These are phyloP conservation scores for Pseudogymnoascus sp. DNA, from an alignment of 2,329 filamentous ascomycete genomes.

Conservation along the genomic window DNA sequence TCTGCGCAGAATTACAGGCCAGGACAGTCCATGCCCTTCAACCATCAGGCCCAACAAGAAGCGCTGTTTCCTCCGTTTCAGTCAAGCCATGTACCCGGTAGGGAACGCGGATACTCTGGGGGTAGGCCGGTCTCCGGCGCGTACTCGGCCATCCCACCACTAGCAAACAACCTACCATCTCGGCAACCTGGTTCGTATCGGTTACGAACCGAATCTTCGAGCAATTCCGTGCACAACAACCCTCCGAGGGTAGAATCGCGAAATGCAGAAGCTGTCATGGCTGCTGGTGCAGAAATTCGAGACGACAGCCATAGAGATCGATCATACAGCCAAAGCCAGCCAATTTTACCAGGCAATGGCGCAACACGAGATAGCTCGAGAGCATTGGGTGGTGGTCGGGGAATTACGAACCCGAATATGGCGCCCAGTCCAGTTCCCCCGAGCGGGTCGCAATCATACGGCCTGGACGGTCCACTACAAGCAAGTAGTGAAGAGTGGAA, in stretches of 20 bases:
- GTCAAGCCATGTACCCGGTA: slow-evolving; percentile 34
- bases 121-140: slow-evolving; percentile 41
- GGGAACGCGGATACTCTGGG: slow-evolving; percentile 29
- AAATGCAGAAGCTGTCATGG: slow-evolving; percentile 50
- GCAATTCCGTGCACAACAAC: slow-evolving; percentile 46
- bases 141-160: slow-evolving; percentile 34
- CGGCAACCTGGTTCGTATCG: slow-evolving; percentile 41
- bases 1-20: slow-evolving; percentile 31
- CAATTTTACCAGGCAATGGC: slow-evolving; percentile 44
- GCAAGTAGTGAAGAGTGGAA: slow-evolving; percentile 88
- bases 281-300: slow-evolving; percentile 54
- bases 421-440: slow-evolving; percentile 18
- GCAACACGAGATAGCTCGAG: slow-evolving; percentile 73
- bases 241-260: slow-evolving; percentile 57
- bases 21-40: slow-evolving; percentile 34
- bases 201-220: slow-evolving; percentile 51
- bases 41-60: slow-evolving; percentile 37
- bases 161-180: slow-evolving; percentile 32
- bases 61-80: slow-evolving; percentile 36
- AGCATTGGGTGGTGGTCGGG: slow-evolving; percentile 55
- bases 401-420: not conserved
- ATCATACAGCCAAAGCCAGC: slow-evolving; percentile 56
- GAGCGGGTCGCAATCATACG: slow-evolving; percentile 38
- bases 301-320: slow-evolving; percentile 64
- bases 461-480: slow-evolving; percentile 48